A percentile compares a stretch with the other conserved stretches of the same genome.
These are phyloP conservation scores for Xylaria sp. DNA, from an alignment of 2,329 filamentous ascomycete species.

Conservation along the genomic window DNA sequence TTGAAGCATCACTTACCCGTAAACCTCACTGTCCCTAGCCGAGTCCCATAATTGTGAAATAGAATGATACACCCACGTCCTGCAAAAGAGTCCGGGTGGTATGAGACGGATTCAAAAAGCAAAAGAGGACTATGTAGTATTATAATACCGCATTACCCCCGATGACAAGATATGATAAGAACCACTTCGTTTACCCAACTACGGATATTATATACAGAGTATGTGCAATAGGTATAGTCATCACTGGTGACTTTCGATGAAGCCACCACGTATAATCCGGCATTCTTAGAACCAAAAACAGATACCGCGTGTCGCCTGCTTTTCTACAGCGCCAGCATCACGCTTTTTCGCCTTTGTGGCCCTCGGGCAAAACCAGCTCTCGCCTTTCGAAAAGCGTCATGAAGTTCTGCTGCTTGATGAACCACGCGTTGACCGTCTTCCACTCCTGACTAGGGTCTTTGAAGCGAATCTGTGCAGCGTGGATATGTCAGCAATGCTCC, in stretches of 20 bases:
- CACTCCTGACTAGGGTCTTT: conserved; percentile 66
- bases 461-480: conserved; percentile 59
- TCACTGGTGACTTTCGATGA: not conserved
- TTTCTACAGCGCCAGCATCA: not conserved
- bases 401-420: conserved; percentile 70
- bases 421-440: conserved; percentile 71
- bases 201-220: not conserved
- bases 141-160: not conserved
- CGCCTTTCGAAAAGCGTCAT: conserved; percentile 58
- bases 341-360: conserved; percentile 14
- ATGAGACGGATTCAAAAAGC: not conserved
- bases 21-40: too few species aligned
- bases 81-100: not conserved
- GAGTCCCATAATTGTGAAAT: too few species aligned
- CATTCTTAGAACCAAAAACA: conserved; percentile 11
- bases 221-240: conserved; percentile 2
- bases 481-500: not conserved
- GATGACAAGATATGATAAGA: not conserved
- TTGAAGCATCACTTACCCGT: too few species aligned
- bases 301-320: not conserved
- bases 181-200: not conserved
- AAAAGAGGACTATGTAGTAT: not conserved
- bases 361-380: conserved; percentile 55
- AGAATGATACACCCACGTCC: too few species aligned
- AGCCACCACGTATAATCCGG: not conserved